Evolutionary conservation across 306 rosid species (phyloP), one percentile per base, ranked within the genome.

Genomic region (Benincasa hispida): DNA sequence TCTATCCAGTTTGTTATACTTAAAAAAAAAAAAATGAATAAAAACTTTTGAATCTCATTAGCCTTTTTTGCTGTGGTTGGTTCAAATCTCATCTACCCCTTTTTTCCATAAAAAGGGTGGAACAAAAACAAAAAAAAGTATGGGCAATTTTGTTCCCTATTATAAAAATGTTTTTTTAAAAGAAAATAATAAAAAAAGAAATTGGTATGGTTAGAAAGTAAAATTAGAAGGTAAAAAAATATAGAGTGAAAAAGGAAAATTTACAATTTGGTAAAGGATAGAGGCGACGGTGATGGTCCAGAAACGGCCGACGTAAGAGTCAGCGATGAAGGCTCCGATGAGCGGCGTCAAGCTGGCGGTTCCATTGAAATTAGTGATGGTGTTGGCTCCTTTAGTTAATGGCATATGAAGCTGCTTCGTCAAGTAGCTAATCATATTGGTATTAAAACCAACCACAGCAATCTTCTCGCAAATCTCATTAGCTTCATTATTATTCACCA

Each of bases 311-410:
- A 81, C 84, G 66, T 50, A 92, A 17, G 99, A 80, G 37, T 94
- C 99, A 2, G 96, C 79, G 54, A 94, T n/a, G 87, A 92, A 90
- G 60, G 99, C 99, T 66, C 99, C 99, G 72, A 92, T 82, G 88
- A 92, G 84, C 5, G 97, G 99, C 10, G 96, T 92, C 85, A 94
- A 84, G 87, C 96, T 89, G 50, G 96, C 83, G 30, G 99, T 92
- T 70, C 98, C 99, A 55, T 84, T 77, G 57, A 94, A 81, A 84
- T 89, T 94, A 54, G 99, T 94, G 78, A 92, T 83, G 3, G 97
- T 90, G 74, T 89, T 94, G n/a, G 96, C 99, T 1, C 92, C 97
- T 85, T 92, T 87, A 3, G 99, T 92, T 79, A 88, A 68, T 11
- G 99, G 95, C 95, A 94, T 80, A 27, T 94, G 89, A 73, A 94